Base-by-base conservation (phyloP, 345 rosid species). In the Hibiscus mutabilis region DNA sequence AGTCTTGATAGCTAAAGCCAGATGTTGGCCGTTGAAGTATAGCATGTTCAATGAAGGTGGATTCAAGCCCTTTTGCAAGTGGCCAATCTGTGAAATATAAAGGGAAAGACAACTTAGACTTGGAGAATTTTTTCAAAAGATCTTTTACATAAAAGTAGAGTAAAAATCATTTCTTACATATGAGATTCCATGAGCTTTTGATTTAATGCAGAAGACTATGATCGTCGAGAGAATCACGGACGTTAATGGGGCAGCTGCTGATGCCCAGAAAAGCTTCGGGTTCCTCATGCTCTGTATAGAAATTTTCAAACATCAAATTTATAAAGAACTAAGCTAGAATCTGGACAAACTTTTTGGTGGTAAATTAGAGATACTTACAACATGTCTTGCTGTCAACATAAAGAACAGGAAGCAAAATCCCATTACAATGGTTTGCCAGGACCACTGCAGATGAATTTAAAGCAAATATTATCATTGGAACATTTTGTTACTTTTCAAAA, bases 181-280 rank as follows among this genome's bases (percentile, higher is more conserved):
- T 75, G 96, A 78, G 81, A 95, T 86, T 65, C 85, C 82, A 10
- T 86, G 86, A 70, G 83, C 80, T 81, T 91, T 87, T 57, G 87
- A 78, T 81, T 78, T 84, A 77, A 92, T 65, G 74, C 82, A 77
- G 80, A 82, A 85, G 58, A 82, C 80, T 5, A 84, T 0, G 35
- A 87, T 53, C 47, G 89, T 95, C 59, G 99, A 89, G 73, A 86
- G 66, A 73, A 95, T 78, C 61, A 96, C 96, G 47, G 96, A 92
- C 42, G 88, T 77, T 67, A 96, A 78, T 16, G 99, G 99, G 27
- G 98, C 91, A 25, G 96, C 97, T 4, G 98, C 98, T 0, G 98
- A 91, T 21, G 92, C 83, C 98, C 98, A 96, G 83, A 92, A 96
- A 70, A 91, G 88, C 79, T 92, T 92, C 22, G 97, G 97, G 68